phyloP scores from a whole-genome alignment of 352 stramenopile genomes.

The Phytophthora chlamydospora region DNA sequence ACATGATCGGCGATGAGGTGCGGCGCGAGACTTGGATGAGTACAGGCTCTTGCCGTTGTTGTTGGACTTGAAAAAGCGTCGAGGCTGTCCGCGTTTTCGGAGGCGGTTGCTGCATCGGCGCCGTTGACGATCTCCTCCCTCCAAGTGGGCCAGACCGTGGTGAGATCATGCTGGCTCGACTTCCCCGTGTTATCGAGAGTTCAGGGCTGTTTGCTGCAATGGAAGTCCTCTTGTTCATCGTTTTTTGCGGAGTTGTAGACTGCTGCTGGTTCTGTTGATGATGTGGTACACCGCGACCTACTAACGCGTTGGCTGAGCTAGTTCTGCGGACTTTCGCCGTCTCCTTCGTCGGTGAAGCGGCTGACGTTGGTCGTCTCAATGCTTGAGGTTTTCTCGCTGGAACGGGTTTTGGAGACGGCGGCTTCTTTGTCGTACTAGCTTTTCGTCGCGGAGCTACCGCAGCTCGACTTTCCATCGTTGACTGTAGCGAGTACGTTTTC shows the following conservation, averaged over 20 bases:
- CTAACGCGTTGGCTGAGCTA: conserved; percentile 2
- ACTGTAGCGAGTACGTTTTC: conserved; percentile 47
- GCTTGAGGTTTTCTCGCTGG: too few relatives aligned
- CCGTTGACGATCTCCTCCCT: conserved; percentile 14
- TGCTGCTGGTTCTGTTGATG: conserved; percentile 7
- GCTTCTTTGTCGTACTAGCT: conserved; percentile 1
- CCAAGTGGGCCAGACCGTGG: conserved; percentile 5
- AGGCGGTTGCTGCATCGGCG: conserved; percentile 10
- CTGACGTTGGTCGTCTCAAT: background rate
- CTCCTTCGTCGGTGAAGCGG: background rate
- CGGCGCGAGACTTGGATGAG: conserved; percentile 64
- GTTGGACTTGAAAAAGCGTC: conserved; percentile 25
- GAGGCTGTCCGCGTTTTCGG: conserved; percentile 15
- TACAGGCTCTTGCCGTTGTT: conserved; percentile 37
- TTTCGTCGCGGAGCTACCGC: conserved; percentile 38
- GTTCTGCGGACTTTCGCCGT: conserved; percentile 10
- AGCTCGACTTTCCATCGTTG: conserved; percentile 44
- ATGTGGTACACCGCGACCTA: background rate
- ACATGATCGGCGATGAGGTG: conserved; percentile 59
- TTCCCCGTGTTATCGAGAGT: conserved; percentile 5
- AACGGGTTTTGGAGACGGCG: background rate
- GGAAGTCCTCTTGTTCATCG: conserved; percentile 8
- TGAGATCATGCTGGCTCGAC: conserved; percentile 20
- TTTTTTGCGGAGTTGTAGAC: background rate
- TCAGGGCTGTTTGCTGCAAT: background rate